phyloP scores from a whole-genome alignment of 495 filamentous ascomycete species.

The Aspergillus nanangensis region DNA sequence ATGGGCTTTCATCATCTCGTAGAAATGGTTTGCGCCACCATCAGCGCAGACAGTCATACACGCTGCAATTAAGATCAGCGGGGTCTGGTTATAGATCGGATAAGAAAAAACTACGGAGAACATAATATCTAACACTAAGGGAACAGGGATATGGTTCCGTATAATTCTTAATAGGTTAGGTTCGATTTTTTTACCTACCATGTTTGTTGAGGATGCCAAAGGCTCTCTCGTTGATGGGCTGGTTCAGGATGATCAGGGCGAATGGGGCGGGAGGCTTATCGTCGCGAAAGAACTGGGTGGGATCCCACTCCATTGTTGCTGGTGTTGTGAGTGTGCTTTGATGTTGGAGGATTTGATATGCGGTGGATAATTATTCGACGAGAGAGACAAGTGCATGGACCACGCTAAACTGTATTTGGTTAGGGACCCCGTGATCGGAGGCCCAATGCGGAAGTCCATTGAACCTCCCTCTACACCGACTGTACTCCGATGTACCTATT shows the following conservation, averaged over 20 bases:
- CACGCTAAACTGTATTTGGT: too few species aligned
- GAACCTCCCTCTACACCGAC: too few species aligned
- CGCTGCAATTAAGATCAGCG: slow-evolving; percentile 32
- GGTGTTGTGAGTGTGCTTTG: not conserved
- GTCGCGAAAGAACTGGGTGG: slow-evolving; percentile 43
- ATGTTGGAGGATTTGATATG: not conserved
- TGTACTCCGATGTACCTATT: too few species aligned
- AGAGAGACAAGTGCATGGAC: too few species aligned
- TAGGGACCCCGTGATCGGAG: too few species aligned
- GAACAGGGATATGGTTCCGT: slow-evolving; percentile 2
- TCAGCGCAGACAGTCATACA: slow-evolving; percentile 71
- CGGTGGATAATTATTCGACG: too few species aligned
- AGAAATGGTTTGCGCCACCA: slow-evolving; percentile 81
- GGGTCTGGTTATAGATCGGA: not conserved
- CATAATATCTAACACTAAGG: not conserved
- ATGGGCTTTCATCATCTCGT: slow-evolving; percentile 43
- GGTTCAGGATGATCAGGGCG: slow-evolving; percentile 66
- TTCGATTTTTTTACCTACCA: too few species aligned
- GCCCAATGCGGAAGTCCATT: too few species aligned
- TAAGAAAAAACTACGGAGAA: not conserved
- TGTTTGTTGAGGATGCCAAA: slow-evolving; percentile 51
- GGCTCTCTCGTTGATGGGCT: slow-evolving; percentile 54
- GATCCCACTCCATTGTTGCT: slow-evolving; percentile 37
- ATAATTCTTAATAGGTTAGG: too few species aligned
- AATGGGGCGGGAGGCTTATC: slow-evolving; percentile 35